A percentile compares a stretch with the other conserved stretches of the same genome.
Conservation (phyloP, 2,329 filamentous ascomycete genomes). For the Herpotrichia juniperi region DNA sequence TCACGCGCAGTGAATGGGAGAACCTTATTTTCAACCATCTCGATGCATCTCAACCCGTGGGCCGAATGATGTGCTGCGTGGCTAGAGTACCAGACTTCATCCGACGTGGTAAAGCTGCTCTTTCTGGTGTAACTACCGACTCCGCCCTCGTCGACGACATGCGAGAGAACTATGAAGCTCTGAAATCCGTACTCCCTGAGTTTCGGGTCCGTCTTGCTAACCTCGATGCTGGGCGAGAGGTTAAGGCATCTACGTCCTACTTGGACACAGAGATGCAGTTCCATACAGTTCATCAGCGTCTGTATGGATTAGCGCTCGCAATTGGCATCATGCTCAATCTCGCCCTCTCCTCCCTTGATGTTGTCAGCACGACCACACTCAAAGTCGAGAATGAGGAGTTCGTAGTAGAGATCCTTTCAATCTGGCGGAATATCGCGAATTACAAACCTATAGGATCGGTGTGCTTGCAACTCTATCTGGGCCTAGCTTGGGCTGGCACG, state of each 20-base stretch:
- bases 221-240: not conserved
- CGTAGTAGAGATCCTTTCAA: not conserved
- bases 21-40: conserved; percentile 37
- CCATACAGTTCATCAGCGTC: not conserved
- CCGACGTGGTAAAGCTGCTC: conserved; percentile 23
- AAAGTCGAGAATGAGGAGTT: not conserved
- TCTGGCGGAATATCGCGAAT: not conserved
- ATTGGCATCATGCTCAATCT: not conserved
- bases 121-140: conserved; percentile 1
- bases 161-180: not conserved
- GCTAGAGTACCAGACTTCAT: conserved; percentile 39
- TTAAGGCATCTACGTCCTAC: not conserved
- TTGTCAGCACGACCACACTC: not conserved
- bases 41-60: conserved; percentile 32
- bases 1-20: conserved; percentile 42
- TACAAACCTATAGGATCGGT: not conserved
- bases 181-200: not conserved
- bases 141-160: not conserved
- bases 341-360: not conserved
- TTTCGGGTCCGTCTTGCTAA: not conserved
- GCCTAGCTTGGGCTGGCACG: not conserved
- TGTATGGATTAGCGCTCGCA: not conserved
- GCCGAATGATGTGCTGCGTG: conserved; percentile 37
- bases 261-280: not conserved
- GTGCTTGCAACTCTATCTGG: not conserved